Evolutionary conservation across 768 basidiomycete genomes (phyloP).

Genomic region (Rhizopogon rudus): DNA sequence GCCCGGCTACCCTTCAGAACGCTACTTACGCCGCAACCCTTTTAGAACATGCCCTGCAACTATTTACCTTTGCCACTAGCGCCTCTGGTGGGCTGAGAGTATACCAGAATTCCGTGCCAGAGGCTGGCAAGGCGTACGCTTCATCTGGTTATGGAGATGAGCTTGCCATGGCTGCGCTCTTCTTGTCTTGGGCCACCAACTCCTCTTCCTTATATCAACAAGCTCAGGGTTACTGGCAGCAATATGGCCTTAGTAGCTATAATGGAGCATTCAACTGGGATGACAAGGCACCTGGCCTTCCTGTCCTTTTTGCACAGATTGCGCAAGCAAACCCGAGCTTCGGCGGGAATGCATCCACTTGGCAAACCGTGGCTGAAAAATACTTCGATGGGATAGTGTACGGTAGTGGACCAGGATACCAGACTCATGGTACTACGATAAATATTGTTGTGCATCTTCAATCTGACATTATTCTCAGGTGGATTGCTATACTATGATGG

Average conservation of each 20-base stretch:
- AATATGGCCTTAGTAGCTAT: slow-evolving; percentile 48
- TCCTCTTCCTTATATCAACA: slow-evolving; percentile 54
- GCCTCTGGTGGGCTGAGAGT: slow-evolving; percentile 42
- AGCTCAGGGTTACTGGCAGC: slow-evolving; percentile 55
- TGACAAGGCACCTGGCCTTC: slow-evolving; percentile 69
- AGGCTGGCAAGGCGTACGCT: slow-evolving; percentile 57
- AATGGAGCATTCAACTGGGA: slow-evolving; percentile 86
- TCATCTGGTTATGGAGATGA: slow-evolving; percentile 75
- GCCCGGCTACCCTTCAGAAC: slow-evolving; percentile 67
- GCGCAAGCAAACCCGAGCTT: slow-evolving; percentile 51
- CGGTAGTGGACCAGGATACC: slow-evolving; percentile 44
- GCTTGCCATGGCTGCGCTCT: slow-evolving; percentile 68
- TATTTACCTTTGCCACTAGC: slow-evolving; percentile 75
- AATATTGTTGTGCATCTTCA: neutral
- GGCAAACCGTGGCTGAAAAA: slow-evolving; percentile 65
- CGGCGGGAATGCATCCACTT: slow-evolving; percentile 53
- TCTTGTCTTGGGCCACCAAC: slow-evolving; percentile 69
- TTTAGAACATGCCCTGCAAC: slow-evolving; percentile 64
- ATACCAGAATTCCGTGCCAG: slow-evolving; percentile 70
- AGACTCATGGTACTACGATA: slow-evolving; percentile 51
- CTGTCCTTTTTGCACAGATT: slow-evolving; percentile 73
- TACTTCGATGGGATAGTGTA: slow-evolving; percentile 74
- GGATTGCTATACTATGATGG: slow-evolving; percentile 80
- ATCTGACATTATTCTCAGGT: slow-evolving; percentile 36
- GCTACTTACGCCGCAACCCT: slow-evolving; percentile 66